Conservation (phyloP, 345 rosid genomes). For the Streptanthus diversifolius region DNA sequence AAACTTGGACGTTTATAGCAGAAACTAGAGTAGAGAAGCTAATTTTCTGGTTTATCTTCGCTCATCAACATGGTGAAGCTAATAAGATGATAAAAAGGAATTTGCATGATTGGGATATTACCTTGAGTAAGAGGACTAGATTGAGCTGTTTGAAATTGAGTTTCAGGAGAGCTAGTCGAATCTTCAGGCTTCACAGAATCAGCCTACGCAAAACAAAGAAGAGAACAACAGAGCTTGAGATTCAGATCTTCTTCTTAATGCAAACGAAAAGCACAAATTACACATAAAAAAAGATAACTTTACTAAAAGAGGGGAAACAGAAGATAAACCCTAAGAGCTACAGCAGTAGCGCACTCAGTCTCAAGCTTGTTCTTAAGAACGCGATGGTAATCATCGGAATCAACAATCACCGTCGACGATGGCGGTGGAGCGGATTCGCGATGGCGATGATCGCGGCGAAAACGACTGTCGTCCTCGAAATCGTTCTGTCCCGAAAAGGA, state of each 20-base stretch:
- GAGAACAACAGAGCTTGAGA: conserved; percentile 13
- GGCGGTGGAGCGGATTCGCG: conserved; percentile 30
- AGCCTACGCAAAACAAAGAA: conserved; percentile 37
- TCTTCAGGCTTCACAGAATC: conserved; percentile 56
- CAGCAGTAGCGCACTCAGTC: conserved; percentile 55
- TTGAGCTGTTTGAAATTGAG: conserved; percentile 33
- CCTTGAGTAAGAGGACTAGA: conserved; percentile 47
- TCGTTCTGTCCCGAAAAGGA: conserved; percentile 39
- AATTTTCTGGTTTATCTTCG: not conserved
- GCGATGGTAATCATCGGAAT: conserved; percentile 47
- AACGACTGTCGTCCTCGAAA: conserved; percentile 40
- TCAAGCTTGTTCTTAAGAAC: conserved; percentile 67
- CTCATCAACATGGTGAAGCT: not conserved
- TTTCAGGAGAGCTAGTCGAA: conserved; percentile 37
- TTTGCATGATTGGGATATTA: conserved; percentile 6
- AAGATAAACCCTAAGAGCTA: conserved; percentile 41
- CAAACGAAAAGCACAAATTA: conserved; percentile 11
- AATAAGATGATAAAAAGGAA: not conserved
- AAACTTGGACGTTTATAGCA: not conserved
- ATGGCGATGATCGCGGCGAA: conserved; percentile 20
- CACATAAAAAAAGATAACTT: not conserved
- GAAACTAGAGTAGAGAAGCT: not conserved
- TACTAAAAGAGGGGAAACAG: not conserved
- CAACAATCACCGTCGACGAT: conserved; percentile 30
- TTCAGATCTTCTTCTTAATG: conserved; percentile 14